phyloP scores from a whole-genome alignment of 306 rosid genomes.

The Vigna unguiculata region DNA sequence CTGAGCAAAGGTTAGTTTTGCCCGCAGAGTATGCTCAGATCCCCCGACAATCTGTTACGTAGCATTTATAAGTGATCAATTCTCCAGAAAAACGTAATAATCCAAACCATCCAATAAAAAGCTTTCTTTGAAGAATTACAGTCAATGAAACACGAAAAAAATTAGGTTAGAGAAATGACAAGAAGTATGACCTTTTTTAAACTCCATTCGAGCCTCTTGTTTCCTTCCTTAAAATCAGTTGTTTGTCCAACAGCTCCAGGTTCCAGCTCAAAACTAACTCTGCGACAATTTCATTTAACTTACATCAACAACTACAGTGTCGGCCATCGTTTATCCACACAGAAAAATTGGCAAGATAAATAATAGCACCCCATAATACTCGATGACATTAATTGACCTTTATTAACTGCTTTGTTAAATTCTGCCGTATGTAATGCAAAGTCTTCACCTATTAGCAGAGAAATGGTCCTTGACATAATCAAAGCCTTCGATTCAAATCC shows the following conservation, averaged over 20 bases:
- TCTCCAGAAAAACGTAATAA: constrained; percentile 1
- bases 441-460: constrained; percentile 24
- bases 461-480: neutral
- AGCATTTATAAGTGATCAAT: constrained; percentile 48
- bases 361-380: constrained; percentile 22
- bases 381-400: neutral
- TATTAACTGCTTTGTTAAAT: neutral
- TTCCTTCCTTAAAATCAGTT: constrained; percentile 78
- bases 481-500: constrained; percentile 15
- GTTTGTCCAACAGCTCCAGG: constrained; percentile 78
- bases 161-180: constrained; percentile 33
- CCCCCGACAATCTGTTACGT: constrained; percentile 75
- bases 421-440: constrained; percentile 6
- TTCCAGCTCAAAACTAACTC: constrained; percentile 87
- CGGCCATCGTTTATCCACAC: constrained; percentile 16
- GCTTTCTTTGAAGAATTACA: constrained; percentile 16
- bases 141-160: neutral
- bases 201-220: constrained; percentile 83
- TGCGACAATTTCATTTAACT: constrained; percentile 52
- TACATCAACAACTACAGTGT: constrained; percentile 30
- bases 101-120: neutral
- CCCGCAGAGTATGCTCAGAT: constrained; percentile 82
- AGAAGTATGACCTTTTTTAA: constrained; percentile 68
- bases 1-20: constrained; percentile 80
- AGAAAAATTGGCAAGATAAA: constrained; percentile 30